These are phyloP conservation scores for Nicotiana tomentosiformis DNA, from an alignment of 257 asterid species.

Conservation along the genomic window DNA sequence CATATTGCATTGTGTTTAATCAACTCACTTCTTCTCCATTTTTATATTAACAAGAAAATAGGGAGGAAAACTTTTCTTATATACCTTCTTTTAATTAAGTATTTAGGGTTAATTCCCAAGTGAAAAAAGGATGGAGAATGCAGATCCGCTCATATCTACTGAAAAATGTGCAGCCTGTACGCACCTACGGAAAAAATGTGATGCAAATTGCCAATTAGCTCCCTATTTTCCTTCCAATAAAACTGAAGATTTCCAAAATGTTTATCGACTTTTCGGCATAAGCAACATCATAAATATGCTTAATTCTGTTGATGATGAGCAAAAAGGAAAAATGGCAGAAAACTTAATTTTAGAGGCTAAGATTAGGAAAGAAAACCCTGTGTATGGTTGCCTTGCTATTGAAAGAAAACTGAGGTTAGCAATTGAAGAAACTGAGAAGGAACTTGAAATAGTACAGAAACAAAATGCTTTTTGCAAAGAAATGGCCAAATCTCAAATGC, in stretches of 20 bases:
- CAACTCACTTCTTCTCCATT: not conserved
- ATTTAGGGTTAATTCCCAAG: too few relatives aligned
- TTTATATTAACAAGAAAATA: too few relatives aligned
- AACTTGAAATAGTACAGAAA: not conserved
- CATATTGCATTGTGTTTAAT: not conserved
- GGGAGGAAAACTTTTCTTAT: too few relatives aligned
- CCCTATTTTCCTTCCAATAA: not conserved
- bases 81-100: too few relatives aligned
- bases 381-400: not conserved
- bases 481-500: not conserved
- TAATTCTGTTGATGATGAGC: not conserved
- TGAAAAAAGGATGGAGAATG: not conserved
- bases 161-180: not conserved
- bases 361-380: slow-evolving; percentile 11
- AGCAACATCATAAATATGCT: not conserved
- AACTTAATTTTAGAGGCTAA: not conserved
- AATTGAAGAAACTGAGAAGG: not conserved
- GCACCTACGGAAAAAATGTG: not conserved
- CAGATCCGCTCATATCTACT: not conserved
- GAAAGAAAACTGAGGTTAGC: not conserved
- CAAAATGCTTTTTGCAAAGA: not conserved
- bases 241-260: not conserved
- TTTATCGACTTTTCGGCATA: not conserved
- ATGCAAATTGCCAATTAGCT: not conserved
- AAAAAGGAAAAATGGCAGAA: not conserved